Conservation (phyloP, 2,329 filamentous ascomycete genomes). For the Fusarium sacchari region DNA sequence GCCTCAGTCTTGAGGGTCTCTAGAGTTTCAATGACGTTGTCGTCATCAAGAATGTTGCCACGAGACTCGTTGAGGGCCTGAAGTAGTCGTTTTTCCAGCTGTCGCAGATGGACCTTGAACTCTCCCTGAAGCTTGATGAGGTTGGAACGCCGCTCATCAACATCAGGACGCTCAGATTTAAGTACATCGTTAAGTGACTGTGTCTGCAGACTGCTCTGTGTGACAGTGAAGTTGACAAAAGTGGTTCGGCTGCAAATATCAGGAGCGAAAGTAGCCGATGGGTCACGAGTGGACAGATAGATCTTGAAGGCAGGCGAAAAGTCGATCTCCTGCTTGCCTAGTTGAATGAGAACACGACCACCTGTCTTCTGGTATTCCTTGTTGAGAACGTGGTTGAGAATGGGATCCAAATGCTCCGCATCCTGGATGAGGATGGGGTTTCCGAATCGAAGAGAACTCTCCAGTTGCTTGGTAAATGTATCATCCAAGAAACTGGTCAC, state of each 20-base stretch:
- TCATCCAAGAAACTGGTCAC: constrained; percentile 98
- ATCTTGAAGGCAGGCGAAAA: constrained; percentile 97
- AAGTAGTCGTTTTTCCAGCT: constrained; percentile 91
- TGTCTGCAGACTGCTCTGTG: constrained; percentile 97
- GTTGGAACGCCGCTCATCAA: constrained; percentile 95
- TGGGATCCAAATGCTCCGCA: constrained; percentile 94
- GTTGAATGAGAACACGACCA: constrained; percentile 95
- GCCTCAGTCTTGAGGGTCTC: constrained; percentile 98
- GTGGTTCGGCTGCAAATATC: constrained; percentile 98
- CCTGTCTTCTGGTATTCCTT: constrained; percentile 99
- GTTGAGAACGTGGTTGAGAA: constrained; percentile 98
- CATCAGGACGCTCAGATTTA: constrained; percentile 96
- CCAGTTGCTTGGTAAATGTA: constrained; percentile 96
- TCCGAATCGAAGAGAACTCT: constrained; percentile 95
- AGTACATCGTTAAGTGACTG: constrained; percentile 97
- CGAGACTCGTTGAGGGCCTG: constrained; percentile 97
- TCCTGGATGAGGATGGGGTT: constrained; percentile 99
- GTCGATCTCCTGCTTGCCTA: constrained; percentile 98
- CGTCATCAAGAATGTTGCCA: constrained; percentile 97
- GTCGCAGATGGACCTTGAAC: constrained; percentile 97
- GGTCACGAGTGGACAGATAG: constrained; percentile 94
- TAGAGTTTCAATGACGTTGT: constrained; percentile 96
- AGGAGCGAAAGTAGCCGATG: constrained; percentile 92
- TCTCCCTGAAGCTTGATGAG: constrained; percentile 99
- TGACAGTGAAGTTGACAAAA: constrained; percentile 99